Conservation (phyloP, 306 rosid genomes). For the Canavalia gladiata region DNA sequence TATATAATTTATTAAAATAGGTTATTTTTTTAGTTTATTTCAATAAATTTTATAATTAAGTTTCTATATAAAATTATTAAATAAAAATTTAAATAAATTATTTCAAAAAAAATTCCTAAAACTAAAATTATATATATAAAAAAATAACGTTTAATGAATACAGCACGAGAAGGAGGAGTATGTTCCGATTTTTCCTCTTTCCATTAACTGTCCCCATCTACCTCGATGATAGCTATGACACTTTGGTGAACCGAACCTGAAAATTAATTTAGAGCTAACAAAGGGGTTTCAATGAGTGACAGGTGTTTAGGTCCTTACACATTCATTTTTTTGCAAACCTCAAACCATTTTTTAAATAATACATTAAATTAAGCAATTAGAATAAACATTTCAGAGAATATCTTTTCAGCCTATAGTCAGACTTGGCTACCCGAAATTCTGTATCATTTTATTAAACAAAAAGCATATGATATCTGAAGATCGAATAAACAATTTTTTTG, state of each 20-base stretch:
- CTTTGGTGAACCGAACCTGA: neutral
- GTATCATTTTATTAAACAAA: neutral
- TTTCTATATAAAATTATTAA: no score
- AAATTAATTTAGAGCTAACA: neutral
- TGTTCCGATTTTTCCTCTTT: neutral
- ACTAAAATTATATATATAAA: neutral
- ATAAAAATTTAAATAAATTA: no score
- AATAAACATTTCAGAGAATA: neutral
- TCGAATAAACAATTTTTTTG: neutral
- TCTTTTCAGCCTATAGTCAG: neutral
- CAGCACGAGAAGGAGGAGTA: neutral
- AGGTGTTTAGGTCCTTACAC: neutral
- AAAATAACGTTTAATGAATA: neutral
- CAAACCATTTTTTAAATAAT: neutral
- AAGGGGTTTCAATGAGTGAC: neutral
- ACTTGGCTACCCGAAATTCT: neutral
- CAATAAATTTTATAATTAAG: no score
- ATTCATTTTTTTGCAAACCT: neutral
- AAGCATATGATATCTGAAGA: neutral
- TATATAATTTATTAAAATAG: no score
- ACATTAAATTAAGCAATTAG: neutral
- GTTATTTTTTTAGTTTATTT: no score
- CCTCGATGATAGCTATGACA: neutral
- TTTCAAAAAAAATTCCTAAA: no score
- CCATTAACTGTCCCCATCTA: neutral